Conservation (phyloP, 768 basidiomycete species). For the Pleurotus platypus region DNA sequence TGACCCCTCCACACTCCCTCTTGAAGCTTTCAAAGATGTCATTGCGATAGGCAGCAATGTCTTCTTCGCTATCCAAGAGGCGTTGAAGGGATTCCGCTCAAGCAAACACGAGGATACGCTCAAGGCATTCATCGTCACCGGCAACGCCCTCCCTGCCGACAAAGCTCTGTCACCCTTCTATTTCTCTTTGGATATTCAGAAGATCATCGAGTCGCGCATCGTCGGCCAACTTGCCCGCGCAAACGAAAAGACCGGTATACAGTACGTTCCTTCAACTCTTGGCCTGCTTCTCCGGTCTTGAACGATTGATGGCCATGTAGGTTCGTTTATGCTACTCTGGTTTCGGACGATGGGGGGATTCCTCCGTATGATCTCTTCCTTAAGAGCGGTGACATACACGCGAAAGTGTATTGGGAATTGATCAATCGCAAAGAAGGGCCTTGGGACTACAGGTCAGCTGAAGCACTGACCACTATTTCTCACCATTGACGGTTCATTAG, state of each 20-base stretch:
- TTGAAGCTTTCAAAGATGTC: slow-evolving; percentile 15
- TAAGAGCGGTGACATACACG: slow-evolving; percentile 22
- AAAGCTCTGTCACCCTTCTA: slow-evolving; percentile 8
- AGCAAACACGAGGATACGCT: slow-evolving; percentile 13
- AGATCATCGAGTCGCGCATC: slow-evolving; percentile 18
- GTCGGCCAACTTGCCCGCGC: slow-evolving; percentile 16
- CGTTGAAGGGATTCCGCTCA: slow-evolving; percentile 20
- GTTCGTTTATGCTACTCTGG: slow-evolving; percentile 24
- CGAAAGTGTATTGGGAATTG: slow-evolving; percentile 22
- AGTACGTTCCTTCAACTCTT: slow-evolving; percentile 10
- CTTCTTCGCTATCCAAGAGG: slow-evolving; percentile 24
- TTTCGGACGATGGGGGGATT: slow-evolving; percentile 15
- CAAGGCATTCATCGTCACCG: slow-evolving; percentile 28
- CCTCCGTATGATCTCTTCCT: slow-evolving; percentile 14
- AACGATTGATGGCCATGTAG: slow-evolving; percentile 10
- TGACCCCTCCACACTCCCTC: slow-evolving; percentile 20
- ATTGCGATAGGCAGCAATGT: slow-evolving; percentile 14
- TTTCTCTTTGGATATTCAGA: slow-evolving; percentile 20
- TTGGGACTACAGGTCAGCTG: slow-evolving; percentile 18
- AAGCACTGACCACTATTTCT: slow-evolving; percentile 17
- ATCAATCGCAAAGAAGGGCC: slow-evolving; percentile 16
- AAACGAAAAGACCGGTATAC: slow-evolving; percentile 18
- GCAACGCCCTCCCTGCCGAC: slow-evolving; percentile 23
- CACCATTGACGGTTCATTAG: background rate
- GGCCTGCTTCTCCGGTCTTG: no score